Conservation (phyloP, 345 rosid genomes). For the Ricinus communis region DNA sequence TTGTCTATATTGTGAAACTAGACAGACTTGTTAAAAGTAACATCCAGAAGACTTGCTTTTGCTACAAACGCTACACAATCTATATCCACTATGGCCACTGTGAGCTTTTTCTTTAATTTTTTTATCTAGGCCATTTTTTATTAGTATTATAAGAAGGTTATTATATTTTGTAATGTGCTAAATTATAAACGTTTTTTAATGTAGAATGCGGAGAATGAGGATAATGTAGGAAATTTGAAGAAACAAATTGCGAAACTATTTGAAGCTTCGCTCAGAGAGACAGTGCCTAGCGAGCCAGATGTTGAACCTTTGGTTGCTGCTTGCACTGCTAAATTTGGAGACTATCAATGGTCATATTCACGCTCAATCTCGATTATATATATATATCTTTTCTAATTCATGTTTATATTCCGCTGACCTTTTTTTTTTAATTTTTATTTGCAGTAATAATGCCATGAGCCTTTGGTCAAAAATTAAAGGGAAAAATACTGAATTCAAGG, state of each 20-base stretch:
- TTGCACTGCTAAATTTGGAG: conserved; percentile 69
- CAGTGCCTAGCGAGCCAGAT: conserved; percentile 59
- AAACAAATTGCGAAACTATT: conserved; percentile 57
- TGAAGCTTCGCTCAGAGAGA: conserved; percentile 51
- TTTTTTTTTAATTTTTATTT: conserved; percentile 8
- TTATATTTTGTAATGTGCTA: not conserved
- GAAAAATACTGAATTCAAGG: conserved; percentile 54
- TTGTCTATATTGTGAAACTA: conserved; percentile 55
- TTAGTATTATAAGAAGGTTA: not conserved
- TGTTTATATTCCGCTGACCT: not conserved
- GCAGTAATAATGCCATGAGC: conserved; percentile 94
- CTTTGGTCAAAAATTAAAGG: conserved; percentile 74
- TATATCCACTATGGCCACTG: conserved; percentile 61
- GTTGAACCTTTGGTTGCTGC: conserved; percentile 72
- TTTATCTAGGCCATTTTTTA: not conserved
- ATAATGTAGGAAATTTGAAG: conserved; percentile 57
- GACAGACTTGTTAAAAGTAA: conserved; percentile 60
- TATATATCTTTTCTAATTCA: not conserved
- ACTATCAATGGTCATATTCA: conserved; percentile 76
- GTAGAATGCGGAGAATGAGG: conserved; percentile 44
- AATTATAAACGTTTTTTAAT: not conserved
- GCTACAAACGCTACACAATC: conserved; percentile 32
- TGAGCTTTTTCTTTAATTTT: conserved; percentile 29
- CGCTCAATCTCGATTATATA: not conserved
- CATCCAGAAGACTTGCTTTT: conserved; percentile 44